Evolutionary conservation across 768 basidiomycete species (phyloP), one percentile per base, ranked within the genome.

Genomic region (Tubosaeta brunneosetosa): DNA sequence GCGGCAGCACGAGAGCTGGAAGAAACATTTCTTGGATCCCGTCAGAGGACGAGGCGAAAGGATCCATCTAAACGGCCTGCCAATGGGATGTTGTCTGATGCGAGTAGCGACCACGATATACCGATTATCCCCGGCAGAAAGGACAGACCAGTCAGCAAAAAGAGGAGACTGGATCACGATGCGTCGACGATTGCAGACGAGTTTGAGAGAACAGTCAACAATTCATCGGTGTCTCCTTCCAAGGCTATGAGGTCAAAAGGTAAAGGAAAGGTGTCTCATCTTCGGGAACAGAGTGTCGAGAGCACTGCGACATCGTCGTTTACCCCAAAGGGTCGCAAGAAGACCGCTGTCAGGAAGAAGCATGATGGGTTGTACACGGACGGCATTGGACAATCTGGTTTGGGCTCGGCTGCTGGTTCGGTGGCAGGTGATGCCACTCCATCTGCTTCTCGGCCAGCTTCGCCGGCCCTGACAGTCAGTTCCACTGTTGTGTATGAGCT

Each of bases 381-480:
- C 55, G 70, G 79, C 16, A 62, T 80, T 72, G 67, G 76, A 66
- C 60, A 76, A 67, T 60, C 62, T 77, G 53, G 77, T 72, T 37
- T 79, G 77, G 47, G 75, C 52, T 81, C 85, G 17, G 73, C 80
- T 40, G 51, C 66, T 16, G 67, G 66, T 16, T 78, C 80, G 17
- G 71, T 81, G 27, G 75, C 82, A 25, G 84, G 85, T n/a, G 88
- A 90, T 71, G 73, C 77, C 12, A 86, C 88, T 7, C 87, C 88
- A 17, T 73, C 74, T 11, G 76, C 78, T 46, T 91, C 89, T 6
- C 74, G 86, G n/a, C 85, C 85, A 25, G 68, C 79, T 41, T 90
- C 88, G 11, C 89, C 89, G 5, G 75, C 77, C 3, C 61, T 73
- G 8, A 78, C 80, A 0, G 72, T 73, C 44, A 75, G 74, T 16